Evolutionary conservation across 495 filamentous ascomycete genomes (phyloP).

Genomic region (Podospora sp.): DNA sequence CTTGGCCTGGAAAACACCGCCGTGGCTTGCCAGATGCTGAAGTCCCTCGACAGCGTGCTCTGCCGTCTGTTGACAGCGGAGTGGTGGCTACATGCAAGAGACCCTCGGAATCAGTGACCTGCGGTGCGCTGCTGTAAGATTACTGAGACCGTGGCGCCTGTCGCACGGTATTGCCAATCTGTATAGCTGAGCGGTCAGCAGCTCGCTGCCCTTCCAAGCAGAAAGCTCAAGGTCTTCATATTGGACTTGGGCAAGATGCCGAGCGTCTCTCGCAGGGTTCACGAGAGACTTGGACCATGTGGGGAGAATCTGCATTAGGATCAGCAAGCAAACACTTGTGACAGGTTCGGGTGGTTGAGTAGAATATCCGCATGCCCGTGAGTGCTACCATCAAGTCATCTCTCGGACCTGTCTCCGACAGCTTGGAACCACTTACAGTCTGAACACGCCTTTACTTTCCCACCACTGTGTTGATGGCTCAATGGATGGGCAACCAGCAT

Average conservation of each 20-base stretch:
- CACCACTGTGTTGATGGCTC: neutral
- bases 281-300: too few species aligned
- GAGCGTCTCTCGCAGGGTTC: neutral
- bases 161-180: neutral
- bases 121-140: neutral
- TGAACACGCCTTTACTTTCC: neutral
- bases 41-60: neutral
- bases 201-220: neutral
- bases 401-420: neutral
- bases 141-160: neutral
- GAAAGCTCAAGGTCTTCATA: neutral
- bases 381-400: neutral
- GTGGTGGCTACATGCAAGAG: neutral
- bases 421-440: neutral
- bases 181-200: neutral
- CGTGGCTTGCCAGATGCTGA: neutral
- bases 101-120: neutral
- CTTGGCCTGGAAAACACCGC: neutral
- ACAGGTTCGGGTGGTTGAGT: neutral
- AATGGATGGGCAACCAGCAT: neutral
- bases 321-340: neutral
- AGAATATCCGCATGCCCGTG: neutral
- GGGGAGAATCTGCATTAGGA: neutral
- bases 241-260: neutral
- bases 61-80: neutral